Evolutionary conservation across 129 eudicot species (phyloP), one percentile per base, ranked within the genome.

Genomic region (Escallonia herrerae): DNA sequence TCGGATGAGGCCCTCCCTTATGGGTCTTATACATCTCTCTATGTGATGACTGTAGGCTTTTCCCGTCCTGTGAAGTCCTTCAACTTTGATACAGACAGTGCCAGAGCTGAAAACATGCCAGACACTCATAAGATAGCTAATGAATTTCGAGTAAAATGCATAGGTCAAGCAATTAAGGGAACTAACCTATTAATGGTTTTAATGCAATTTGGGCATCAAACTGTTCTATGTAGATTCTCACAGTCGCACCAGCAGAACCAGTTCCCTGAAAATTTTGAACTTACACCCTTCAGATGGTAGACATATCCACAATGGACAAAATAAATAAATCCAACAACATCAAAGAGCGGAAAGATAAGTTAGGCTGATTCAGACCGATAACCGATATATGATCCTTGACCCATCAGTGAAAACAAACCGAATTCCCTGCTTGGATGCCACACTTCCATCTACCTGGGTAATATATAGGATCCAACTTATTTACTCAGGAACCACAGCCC

Each of bases 181-280:
- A 72, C 82, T n/a, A 63, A 94, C 99, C 99, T 76, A 89, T 94
- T 71, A 94, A 84, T n/a, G 97, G 99, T 70, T 84, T 94, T 37
- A 89, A 66, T 69, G 99, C 99, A 71, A 69, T 73, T 72, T 94
- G 99, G 52, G 97, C 97, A 82, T 94, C 99, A 49, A 83, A 94
- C 75, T 89, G 99, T 74, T 94, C 97, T 60, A 94, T 86, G 75
- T 94, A 94, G 42, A 94, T 68, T 55, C 97, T 82, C 45, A 89
- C 93, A 33, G 99, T 94, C 44, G 99, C 97, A 72, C 97, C 97
- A 41, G 97, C 99, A 46, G 99, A 94, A 43, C 96, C 99, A 52
- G 99, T 94, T 54, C 99, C 97, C 97, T 93, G 78, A 54, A 77
- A 69, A 68, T 55, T 40, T 41, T 4, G 3, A 10, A 48, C 5